phyloP scores from a whole-genome alignment of 2,329 filamentous ascomycete genomes.

The Trichoderma koningii region DNA sequence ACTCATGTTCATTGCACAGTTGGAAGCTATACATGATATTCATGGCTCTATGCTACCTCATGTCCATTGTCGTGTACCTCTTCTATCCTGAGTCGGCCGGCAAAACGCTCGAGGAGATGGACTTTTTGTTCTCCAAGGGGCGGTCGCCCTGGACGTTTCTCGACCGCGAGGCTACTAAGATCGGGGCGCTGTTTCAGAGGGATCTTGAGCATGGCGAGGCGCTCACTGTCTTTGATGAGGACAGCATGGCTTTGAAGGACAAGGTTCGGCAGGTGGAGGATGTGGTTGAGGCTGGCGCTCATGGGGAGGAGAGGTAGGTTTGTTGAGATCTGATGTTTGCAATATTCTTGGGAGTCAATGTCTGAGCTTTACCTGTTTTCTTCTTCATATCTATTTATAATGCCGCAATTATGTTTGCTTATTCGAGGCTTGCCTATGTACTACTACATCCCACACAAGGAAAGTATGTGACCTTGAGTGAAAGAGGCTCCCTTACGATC shows the following conservation, averaged over 20 bases:
- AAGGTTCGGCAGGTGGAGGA: constrained; percentile 18
- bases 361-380: background rate
- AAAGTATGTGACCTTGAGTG: no score
- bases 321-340: background rate
- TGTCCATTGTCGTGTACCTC: constrained; percentile 27
- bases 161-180: constrained; percentile 23
- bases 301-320: constrained; percentile 7
- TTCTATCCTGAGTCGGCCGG: constrained; percentile 27
- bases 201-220: constrained; percentile 25
- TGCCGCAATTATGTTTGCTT: no score
- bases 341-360: background rate
- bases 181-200: constrained; percentile 17
- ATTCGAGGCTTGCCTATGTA: no score
- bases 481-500: no score
- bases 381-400: no score
- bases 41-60: constrained; percentile 26
- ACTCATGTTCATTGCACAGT: background rate
- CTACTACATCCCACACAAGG: no score
- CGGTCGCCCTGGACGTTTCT: constrained; percentile 14
- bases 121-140: constrained; percentile 25
- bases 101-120: constrained; percentile 27
- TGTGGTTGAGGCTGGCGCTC: background rate
- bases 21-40: constrained; percentile 30
- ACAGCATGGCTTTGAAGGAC: constrained; percentile 16
- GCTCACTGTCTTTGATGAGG: constrained; percentile 25